phyloP scores from a whole-genome alignment of 1,284 basidiomycete species.

The Austroboletus novae-zelandiae region DNA sequence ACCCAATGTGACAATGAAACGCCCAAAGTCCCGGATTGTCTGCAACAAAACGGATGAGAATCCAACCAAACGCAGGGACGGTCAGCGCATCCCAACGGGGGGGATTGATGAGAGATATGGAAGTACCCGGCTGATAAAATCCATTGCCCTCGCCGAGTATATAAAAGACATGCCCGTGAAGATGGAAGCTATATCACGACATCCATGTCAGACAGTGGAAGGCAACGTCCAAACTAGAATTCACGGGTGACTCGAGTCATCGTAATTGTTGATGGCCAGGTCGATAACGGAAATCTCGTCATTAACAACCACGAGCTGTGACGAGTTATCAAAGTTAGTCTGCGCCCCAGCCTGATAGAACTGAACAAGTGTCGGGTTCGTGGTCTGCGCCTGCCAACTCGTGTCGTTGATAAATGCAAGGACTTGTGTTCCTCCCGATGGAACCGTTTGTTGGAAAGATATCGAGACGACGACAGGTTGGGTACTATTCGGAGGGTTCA shows the following conservation, averaged over 20 bases:
- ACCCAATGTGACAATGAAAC: constrained; percentile 48
- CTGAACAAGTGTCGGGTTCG: constrained; percentile 31
- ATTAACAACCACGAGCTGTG: constrained; percentile 27
- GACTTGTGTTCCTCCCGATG: constrained; percentile 28
- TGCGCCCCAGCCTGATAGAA: constrained; percentile 28
- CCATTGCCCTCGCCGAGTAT: constrained; percentile 28
- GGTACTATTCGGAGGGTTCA: constrained; percentile 32
- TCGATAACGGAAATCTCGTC: constrained; percentile 31
- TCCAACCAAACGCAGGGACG: constrained; percentile 28
- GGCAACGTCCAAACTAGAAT: constrained; percentile 1
- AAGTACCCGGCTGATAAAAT: constrained; percentile 20
- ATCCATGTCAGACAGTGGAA: constrained; percentile 1
- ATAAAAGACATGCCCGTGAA: constrained; percentile 32
- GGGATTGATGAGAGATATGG: constrained; percentile 25
- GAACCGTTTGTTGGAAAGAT: constrained; percentile 32
- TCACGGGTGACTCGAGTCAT: constrained; percentile 34
- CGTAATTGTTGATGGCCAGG: constrained; percentile 21
- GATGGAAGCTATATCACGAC: constrained; percentile 24
- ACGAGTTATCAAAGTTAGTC: constrained; percentile 21
- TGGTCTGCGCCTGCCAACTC: constrained; percentile 23
- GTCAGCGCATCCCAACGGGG: constrained; percentile 32
- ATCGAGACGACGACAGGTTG: constrained; percentile 14
- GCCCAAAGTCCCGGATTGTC: constrained; percentile 45
- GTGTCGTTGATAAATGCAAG: constrained; percentile 30
- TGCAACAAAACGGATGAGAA: constrained; percentile 36